phyloP scores from a whole-genome alignment of 1,284 basidiomycete genomes.

The Boletus hoseneyae region DNA sequence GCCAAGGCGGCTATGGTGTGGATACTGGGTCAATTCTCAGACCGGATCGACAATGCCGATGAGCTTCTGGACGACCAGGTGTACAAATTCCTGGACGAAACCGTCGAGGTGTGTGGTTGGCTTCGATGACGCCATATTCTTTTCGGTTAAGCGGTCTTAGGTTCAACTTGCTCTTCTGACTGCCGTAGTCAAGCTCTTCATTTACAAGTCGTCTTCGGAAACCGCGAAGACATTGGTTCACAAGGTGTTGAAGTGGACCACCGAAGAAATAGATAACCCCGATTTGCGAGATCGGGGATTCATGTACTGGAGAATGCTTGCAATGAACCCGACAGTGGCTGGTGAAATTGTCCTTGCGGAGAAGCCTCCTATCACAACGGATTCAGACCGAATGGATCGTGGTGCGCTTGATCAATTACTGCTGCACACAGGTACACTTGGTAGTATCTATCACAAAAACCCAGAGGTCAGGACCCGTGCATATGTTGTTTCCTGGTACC shows the following conservation, averaged over 20 bases:
- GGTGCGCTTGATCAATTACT: slow-evolving; percentile 89
- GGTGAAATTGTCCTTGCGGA: slow-evolving; percentile 90
- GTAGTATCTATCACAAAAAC: slow-evolving; percentile 87
- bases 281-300: slow-evolving; percentile 96
- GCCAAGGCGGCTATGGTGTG: slow-evolving; percentile 97
- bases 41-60: slow-evolving; percentile 94
- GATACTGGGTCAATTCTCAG: slow-evolving; percentile 97
- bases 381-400: slow-evolving; percentile 96
- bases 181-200: slow-evolving; percentile 94
- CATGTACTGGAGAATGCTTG: slow-evolving; percentile 99
- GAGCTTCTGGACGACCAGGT: slow-evolving; percentile 92
- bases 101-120: slow-evolving; percentile 65
- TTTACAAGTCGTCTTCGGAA: slow-evolving; percentile 85
- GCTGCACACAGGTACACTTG: slow-evolving; percentile 78
- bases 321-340: slow-evolving; percentile 88
- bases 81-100: slow-evolving; percentile 91
- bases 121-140: background rate
- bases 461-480: slow-evolving; percentile 59
- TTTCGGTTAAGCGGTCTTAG: slow-evolving; percentile 39
- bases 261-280: slow-evolving; percentile 96
- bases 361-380: slow-evolving; percentile 96
- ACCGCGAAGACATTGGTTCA: slow-evolving; percentile 89
- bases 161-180: slow-evolving; percentile 96
- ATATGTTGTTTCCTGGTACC: background rate
- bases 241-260: slow-evolving; percentile 95